Base-by-base conservation (phyloP, 768 basidiomycete genomes). In the Lentinula detonsa region DNA sequence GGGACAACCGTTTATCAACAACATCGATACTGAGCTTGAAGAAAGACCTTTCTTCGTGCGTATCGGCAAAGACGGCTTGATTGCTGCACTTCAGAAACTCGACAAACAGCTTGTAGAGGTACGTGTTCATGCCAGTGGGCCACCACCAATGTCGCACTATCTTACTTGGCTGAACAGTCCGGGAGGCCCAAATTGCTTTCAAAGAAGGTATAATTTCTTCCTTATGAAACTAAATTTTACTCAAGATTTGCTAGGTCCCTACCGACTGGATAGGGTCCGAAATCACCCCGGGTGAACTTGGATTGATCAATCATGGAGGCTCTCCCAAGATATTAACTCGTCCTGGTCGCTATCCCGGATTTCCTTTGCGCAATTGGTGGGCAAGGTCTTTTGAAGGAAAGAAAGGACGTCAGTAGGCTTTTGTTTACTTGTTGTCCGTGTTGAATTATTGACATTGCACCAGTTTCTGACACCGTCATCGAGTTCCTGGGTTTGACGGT, bases 301-400 rank as follows among this genome's bases (percentile, higher is more conserved):
- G 91, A 2, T 73, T 93, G 4, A 86, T 92, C 63, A 91, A 87
- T 69, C 88, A 92, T 68, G 91, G 91, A 75, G 91, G 91, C 61
- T 76, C 84, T 39, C 92, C 92, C 2, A 91, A 91, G 74, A 68
- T 93, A 42, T 68, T 93, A 52, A 87, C 85, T 2, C 80, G 77
- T 48, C 86, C 91, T 4, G 91, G 91, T 34, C 85, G 88, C 8
- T 93, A 93, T 66, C 90, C 92, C 21, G 76, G 80, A 0, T 85
- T 85, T 70, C 90, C 90, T 10, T 75, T 90, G 52, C 78, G 88
- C 2, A 92, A 92, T 63, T 92, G 91, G 91, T 92, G 90, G 89
- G 90, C 90, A 3, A 80, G 91, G 15, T 69, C 76, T n/a, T 93
- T 85, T 83, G 69, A 72, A 57, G 91, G 90, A 16, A 86, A 82